Base-by-base conservation (phyloP, 495 filamentous ascomycete species). In the Cercophora sp. region DNA sequence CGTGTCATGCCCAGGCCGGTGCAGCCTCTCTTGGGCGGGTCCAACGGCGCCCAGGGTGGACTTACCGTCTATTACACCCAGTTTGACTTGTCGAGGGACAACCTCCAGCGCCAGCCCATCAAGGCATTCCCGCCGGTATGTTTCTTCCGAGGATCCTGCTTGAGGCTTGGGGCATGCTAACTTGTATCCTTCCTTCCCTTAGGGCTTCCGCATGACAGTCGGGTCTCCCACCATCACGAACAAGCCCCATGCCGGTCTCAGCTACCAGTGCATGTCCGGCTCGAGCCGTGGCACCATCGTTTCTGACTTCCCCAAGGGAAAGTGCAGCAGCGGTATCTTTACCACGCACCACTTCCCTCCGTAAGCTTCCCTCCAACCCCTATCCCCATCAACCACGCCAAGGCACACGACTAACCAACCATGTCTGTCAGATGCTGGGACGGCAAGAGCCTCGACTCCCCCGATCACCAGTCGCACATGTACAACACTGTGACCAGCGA, bases 401-500 rank as follows among this genome's bases (percentile, higher is more conserved):
- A n/a, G n/a, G n/a, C n/a, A n/a, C n/a, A n/a, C n/a, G n/a, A n/a
- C n/a, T n/a, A 16, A 6, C 35, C 3, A 8, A 1, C 24, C n/a
- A 15, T 5, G 11, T 11, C 3, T 3, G 2, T 8, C 26, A 51
- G 48, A 6, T 71, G 73, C 61, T 80, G 77, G 77, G 77, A 81
- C 54, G 78, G 77, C 32, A 68, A 71, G 57, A 78, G 74, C 53
- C 63, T 79, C 8, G 77, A 78, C 61, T 75, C 70, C 49, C 66
- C 71, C 15, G 73, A 81, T 59, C 78, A 79, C 61, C 68, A 71
- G 45, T 70, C 71, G 6, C 78, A 81, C 62, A 69, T 70, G 66
- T 70, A 58, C 55, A 69, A 68, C 58, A 70, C 68, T 16, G 63
- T 65, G 20, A 57, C n/a, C 45, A 62, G 63, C 27, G 61, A 68